These are phyloP conservation scores for Pleurotus citrinopileatus DNA, from an alignment of 768 basidiomycete genomes.

Conservation along the genomic window DNA sequence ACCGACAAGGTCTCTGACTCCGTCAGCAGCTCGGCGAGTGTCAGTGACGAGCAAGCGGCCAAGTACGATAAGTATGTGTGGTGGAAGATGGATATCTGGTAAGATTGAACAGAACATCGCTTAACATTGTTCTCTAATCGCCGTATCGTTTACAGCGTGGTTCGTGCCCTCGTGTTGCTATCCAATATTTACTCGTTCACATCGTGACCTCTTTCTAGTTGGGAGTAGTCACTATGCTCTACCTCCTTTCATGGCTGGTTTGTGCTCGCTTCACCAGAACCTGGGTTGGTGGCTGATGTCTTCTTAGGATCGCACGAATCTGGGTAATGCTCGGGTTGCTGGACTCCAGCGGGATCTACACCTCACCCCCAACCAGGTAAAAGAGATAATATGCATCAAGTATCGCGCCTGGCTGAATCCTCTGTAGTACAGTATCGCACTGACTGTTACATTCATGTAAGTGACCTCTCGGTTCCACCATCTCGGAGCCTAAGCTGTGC, in stretches of 20 bases:
- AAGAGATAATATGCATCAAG: neutral
- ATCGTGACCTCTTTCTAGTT: neutral
- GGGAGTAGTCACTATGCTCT: slow-evolving; percentile 11
- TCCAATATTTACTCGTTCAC: no score
- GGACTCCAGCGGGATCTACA: slow-evolving; percentile 35
- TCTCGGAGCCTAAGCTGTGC: neutral
- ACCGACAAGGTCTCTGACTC: slow-evolving; percentile 4
- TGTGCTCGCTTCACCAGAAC: neutral
- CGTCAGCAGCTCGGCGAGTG: neutral
- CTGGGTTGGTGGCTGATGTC: neutral
- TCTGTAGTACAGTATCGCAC: slow-evolving; percentile 30
- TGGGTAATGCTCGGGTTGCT: slow-evolving; percentile 34
- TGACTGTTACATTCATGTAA: slow-evolving; percentile 26
- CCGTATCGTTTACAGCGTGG: neutral
- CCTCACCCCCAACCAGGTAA: slow-evolving; percentile 2
- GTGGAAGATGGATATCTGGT: slow-evolving; percentile 5
- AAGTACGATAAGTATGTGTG: neutral
- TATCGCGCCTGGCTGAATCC: slow-evolving; percentile 13
- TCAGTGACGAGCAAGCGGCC: slow-evolving; percentile 2
- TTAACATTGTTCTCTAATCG: neutral
- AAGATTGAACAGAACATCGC: neutral
- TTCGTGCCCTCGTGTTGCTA: neutral
- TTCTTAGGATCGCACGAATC: slow-evolving; percentile 21
- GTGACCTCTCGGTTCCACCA: neutral
- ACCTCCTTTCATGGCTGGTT: slow-evolving; percentile 13